These are phyloP conservation scores for Trichosporon inkin DNA, from an alignment of 1,284 basidiomycete species.

Conservation along the genomic window DNA sequence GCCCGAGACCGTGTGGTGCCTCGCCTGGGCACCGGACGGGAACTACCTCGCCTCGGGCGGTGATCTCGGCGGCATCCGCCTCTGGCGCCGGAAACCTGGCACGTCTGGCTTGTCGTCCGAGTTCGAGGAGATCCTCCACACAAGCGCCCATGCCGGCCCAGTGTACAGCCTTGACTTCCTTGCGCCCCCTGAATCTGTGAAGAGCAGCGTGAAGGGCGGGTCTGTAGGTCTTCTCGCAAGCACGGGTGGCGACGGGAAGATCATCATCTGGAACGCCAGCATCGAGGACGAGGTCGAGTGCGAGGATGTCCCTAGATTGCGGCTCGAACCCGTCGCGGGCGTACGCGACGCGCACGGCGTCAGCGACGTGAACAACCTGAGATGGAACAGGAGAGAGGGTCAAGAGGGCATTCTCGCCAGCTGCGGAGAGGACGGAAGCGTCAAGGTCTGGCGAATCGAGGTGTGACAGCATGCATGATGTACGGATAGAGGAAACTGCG, in stretches of 20 bases:
- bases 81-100: slow-evolving; percentile 48
- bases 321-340: slow-evolving; percentile 30
- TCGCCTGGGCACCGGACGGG: slow-evolving; percentile 74
- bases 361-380: slow-evolving; percentile 56
- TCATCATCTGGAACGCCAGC: slow-evolving; percentile 51
- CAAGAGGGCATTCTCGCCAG: slow-evolving; percentile 53
- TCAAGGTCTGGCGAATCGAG: slow-evolving; percentile 26
- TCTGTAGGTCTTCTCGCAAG: slow-evolving; percentile 54
- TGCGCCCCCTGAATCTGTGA: slow-evolving; percentile 4
- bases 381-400: slow-evolving; percentile 53
- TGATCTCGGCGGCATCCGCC: slow-evolving; percentile 51
- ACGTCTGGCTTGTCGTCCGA: slow-evolving; percentile 35
- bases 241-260: slow-evolving; percentile 56
- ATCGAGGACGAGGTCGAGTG: slow-evolving; percentile 39
- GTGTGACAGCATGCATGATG: slow-evolving; percentile 1
- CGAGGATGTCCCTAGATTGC: slow-evolving; percentile 6
- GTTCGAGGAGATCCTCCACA: slow-evolving; percentile 38
- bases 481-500: too few relatives aligned
- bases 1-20: slow-evolving; percentile 77
- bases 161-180: slow-evolving; percentile 42
- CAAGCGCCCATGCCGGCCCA: slow-evolving; percentile 40
- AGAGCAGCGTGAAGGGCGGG: slow-evolving; percentile 20
- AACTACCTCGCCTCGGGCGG: slow-evolving; percentile 65
- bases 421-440: slow-evolving; percentile 57
- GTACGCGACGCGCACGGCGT: slow-evolving; percentile 50